A percentile compares a stretch with the other conserved stretches of the same genome.
Conservation (phyloP, 2,329 filamentous ascomycete genomes). For the Botrytis cinerea region DNA sequence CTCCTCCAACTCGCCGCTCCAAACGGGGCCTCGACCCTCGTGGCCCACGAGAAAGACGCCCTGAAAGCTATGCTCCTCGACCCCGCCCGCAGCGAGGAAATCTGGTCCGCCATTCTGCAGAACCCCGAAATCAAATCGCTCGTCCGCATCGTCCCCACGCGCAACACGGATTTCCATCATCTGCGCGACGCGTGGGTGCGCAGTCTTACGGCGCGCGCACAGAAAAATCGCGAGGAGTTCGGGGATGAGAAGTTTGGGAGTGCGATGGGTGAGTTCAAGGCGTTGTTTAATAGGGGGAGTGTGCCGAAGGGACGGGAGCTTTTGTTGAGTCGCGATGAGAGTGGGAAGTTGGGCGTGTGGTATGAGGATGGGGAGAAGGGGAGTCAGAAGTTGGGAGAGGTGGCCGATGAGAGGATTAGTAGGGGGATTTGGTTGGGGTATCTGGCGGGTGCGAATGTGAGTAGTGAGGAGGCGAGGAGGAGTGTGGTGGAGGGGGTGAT, state of each 20-base stretch:
- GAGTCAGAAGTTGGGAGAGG: constrained; percentile 63
- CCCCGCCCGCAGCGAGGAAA: constrained; percentile 64
- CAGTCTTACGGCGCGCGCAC: constrained; percentile 73
- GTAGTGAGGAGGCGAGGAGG: constrained; percentile 76
- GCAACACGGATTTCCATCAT: constrained; percentile 92
- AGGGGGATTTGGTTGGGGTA: constrained; percentile 88
- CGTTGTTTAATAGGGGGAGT: constrained; percentile 76
- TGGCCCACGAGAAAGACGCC: constrained; percentile 76
- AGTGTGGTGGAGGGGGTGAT: constrained; percentile 87
- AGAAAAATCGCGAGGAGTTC: constrained; percentile 51
- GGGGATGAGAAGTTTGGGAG: constrained; percentile 75
- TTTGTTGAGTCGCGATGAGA: constrained; percentile 66
- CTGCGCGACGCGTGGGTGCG: constrained; percentile 88
- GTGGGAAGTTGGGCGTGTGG: constrained; percentile 67
- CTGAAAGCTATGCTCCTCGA: constrained; percentile 72
- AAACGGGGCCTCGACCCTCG: constrained; percentile 72
- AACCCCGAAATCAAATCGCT: constrained; percentile 70
- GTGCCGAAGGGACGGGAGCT: constrained; percentile 81
- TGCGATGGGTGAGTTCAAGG: constrained; percentile 76
- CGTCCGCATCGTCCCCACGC: constrained; percentile 83
- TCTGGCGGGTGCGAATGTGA: constrained; percentile 81
- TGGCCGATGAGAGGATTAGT: constrained; percentile 78
- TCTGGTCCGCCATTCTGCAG: constrained; percentile 73
- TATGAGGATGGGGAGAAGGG: constrained; percentile 59
- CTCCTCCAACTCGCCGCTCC: constrained; percentile 76